Conservation (phyloP, 371 early-diverging fungal species). For the Mortierella sp. region DNA sequence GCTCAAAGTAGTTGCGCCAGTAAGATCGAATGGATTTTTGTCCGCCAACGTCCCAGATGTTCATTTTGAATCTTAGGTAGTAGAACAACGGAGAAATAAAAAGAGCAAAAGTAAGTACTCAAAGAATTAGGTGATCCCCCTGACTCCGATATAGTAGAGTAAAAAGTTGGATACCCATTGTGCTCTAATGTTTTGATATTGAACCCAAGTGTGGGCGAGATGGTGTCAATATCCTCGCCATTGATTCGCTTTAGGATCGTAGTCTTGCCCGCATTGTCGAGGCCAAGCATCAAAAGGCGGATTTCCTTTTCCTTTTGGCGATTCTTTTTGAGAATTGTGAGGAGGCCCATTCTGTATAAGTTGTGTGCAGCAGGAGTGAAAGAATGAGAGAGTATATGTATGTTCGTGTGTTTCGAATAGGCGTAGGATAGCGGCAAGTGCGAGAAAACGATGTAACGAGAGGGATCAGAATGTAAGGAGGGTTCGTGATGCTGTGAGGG, state of each 20-base stretch:
- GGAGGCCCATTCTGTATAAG: conserved; percentile 80
- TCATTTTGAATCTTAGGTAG: conserved; percentile 79
- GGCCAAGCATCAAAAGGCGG: conserved; percentile 92
- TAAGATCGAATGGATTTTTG: conserved; percentile 97
- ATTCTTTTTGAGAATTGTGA: conserved; percentile 93
- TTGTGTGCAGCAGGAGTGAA: background rate
- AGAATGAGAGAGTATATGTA: background rate
- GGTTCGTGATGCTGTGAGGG: no score
- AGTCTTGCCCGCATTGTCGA: conserved; percentile 99
- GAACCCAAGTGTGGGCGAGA: conserved; percentile 98
- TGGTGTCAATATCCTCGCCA: conserved; percentile 90
- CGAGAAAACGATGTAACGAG: no score
- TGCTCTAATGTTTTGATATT: conserved; percentile 95
- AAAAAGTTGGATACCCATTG: conserved; percentile 62
- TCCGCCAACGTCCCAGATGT: conserved; percentile 99
- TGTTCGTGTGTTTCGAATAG: no score
- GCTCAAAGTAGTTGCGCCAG: conserved; percentile 99
- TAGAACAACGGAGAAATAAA: no score
- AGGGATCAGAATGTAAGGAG: no score
- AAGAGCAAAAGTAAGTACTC: no score
- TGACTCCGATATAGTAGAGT: background rate
- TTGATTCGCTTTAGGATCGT: conserved; percentile 96
- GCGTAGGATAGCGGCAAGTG: no score
- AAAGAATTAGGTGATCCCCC: no score
- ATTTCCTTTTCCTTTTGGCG: conserved; percentile 90